Conservation (phyloP, 2,329 filamentous ascomycete species). For the Graphilbum fragrans region DNA sequence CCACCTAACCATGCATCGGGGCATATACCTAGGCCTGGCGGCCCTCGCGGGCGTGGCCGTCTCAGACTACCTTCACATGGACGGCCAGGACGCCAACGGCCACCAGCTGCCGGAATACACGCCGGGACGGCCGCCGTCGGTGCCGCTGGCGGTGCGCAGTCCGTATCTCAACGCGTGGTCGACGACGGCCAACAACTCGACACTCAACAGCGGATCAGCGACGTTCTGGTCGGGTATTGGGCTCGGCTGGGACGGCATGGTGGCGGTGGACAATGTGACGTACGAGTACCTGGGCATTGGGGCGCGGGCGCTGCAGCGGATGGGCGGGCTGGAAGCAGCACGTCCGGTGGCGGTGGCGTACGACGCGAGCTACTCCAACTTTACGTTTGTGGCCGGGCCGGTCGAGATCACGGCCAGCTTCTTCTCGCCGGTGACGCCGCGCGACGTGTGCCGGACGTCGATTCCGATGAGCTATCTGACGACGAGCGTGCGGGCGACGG, state of each 20-base stretch:
- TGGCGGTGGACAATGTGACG: constrained; percentile 15
- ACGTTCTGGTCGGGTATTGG: constrained; percentile 27
- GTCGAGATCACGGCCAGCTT: constrained; percentile 36
- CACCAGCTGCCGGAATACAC: constrained; percentile 5
- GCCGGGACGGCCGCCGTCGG: constrained; percentile 32
- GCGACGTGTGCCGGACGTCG: constrained; percentile 69
- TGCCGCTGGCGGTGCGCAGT: constrained; percentile 46
- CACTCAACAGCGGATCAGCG: constrained; percentile 53
- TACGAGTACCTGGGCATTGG: constrained; percentile 28
- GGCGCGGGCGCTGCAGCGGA: constrained; percentile 25
- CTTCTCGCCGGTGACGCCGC: constrained; percentile 69
- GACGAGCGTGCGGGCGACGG: constrained; percentile 56
- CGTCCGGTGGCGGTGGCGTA: constrained; percentile 17
- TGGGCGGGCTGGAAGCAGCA: constrained; percentile 11
- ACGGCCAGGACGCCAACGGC: constrained; percentile 5
- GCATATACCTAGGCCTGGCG: background rate
- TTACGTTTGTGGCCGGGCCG: constrained; percentile 2
- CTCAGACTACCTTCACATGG: constrained; percentile 1
- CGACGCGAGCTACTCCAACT: background rate
- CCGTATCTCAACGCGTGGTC: constrained; percentile 52
- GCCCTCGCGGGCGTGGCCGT: background rate
- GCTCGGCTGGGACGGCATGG: constrained; percentile 11
- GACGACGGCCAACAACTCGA: constrained; percentile 49
- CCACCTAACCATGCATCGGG: background rate
- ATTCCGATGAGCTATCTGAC: constrained; percentile 74